Conservation (phyloP, 495 filamentous ascomycete species). For the Trichoderma virens region DNA sequence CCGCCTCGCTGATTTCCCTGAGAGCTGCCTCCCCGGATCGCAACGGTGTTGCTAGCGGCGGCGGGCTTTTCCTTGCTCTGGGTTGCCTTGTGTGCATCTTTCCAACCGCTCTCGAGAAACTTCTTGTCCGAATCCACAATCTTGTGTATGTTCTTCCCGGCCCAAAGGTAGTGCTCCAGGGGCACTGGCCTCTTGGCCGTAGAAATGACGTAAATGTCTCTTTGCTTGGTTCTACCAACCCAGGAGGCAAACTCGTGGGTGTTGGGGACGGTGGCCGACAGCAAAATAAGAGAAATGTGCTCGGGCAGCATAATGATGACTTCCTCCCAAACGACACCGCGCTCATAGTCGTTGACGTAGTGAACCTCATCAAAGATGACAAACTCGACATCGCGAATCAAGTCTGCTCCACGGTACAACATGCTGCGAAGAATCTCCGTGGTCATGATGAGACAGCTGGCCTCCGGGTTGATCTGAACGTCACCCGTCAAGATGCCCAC, state of each 20-base stretch:
- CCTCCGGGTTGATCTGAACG: slow-evolving; percentile 96
- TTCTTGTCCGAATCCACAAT: slow-evolving; percentile 89
- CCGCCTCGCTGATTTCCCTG: slow-evolving; percentile 44
- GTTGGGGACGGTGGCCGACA: slow-evolving; percentile 96
- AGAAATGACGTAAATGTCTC: slow-evolving; percentile 98
- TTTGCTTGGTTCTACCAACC: slow-evolving; percentile 97
- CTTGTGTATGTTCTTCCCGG: slow-evolving; percentile 81
- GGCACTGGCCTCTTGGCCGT: slow-evolving; percentile 93
- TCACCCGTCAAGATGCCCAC: slow-evolving; percentile 96
- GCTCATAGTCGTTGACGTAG: slow-evolving; percentile 96
- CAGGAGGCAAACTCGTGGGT: slow-evolving; percentile 96
- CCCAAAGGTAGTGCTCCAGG: slow-evolving; percentile 94
- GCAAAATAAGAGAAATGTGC: slow-evolving; percentile 88
- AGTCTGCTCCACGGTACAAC: slow-evolving; percentile 92
- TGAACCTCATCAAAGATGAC: slow-evolving; percentile 99
- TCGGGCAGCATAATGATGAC: slow-evolving; percentile 99
- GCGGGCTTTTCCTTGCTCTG: slow-evolving; percentile 59
- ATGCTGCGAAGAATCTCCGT: slow-evolving; percentile 97
- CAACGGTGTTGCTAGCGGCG: slow-evolving; percentile 47
- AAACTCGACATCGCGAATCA: slow-evolving; percentile 96
- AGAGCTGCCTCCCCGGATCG: slow-evolving; percentile 35
- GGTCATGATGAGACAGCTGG: slow-evolving; percentile 98
- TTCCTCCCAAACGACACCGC: slow-evolving; percentile 98
- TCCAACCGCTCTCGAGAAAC: slow-evolving; percentile 87
- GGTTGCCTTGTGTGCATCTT: slow-evolving; percentile 78